Evolutionary conservation across 805 yeast species (phyloP), one percentile per base, ranked within the genome.

Genomic region (Ogataea paradorogensis): DNA sequence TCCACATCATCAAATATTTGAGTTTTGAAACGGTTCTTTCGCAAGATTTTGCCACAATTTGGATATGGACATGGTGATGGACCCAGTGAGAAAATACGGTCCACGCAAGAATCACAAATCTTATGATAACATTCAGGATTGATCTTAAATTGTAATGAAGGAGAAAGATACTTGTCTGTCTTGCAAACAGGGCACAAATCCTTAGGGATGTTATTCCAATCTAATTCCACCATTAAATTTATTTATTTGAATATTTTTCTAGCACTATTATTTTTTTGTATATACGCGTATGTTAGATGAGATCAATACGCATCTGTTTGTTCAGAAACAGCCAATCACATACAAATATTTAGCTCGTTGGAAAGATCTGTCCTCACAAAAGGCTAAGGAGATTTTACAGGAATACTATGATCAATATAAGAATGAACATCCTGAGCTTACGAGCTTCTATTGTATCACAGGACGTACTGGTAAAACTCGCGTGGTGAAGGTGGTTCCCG

Each of bases 61-160:
- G 89, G 84, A 60, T 90, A 91, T 1, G 99, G 99, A 60, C 99
- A 93, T 15, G 90, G 93, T 0, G 96, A 93, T 0, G 99, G 99
- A 3, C 99, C 99, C 35, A 84, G 67, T 6, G 95, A 79, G 59
- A 86, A 93, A 38, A 93, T 90, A 49, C 99, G 75, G 62, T 93
- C 98, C 30, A 91, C 98, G 66, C 99, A 93, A 1, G 95, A 80
- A 52, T 84, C 97, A 66, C 99, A 93, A 62, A 93, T 91, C 70
- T 88, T 91, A 60, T 93, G 99, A 59, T 93, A 93, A 65, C 99
- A 93, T 62, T 93, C 99, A 0, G 98, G 95, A 55, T 93, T 93
- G 48, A 93, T 89, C 40, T 91, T 76, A 58, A 93, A 91, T 50
- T 75, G 80, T 82, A 93, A 84, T 52, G 90, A 88, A 18, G 98